Evolutionary conservation across 129 eudicot genomes (phyloP).

Genomic region (Rutidosis leptorrhynchoides): DNA sequence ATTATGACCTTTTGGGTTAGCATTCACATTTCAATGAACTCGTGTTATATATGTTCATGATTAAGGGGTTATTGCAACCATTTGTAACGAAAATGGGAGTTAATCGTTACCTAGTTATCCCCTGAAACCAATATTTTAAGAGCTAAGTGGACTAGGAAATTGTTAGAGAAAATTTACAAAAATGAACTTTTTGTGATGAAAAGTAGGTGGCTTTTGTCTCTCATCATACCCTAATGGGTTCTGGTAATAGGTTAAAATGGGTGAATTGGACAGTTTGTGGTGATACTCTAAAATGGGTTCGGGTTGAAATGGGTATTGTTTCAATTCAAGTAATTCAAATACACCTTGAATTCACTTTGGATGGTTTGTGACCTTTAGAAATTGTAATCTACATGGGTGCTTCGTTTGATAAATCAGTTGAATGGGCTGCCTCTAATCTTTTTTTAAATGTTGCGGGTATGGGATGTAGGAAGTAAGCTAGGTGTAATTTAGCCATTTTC

Average conservation of each 20-base stretch:
- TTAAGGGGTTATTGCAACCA: background rate
- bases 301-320: background rate
- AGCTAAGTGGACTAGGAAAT: no score
- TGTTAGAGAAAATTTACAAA: background rate
- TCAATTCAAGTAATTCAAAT: no score
- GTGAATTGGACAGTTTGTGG: no score
- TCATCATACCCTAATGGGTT: no score
- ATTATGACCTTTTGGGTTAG: background rate
- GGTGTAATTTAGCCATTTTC: no score
- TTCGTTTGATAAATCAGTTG: background rate
- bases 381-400: background rate
- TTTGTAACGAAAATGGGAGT: background rate
- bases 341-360: background rate
- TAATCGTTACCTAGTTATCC: background rate
- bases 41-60: background rate
- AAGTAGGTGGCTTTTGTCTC: background rate
- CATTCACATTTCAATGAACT: background rate
- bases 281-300: no score
- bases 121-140: background rate
- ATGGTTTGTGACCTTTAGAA: no score
- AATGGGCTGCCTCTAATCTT: background rate
- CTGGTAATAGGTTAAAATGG: no score
- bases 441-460: background rate
- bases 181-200: background rate
- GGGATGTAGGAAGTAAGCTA: background rate